phyloP scores from a whole-genome alignment of 306 rosid species.

The Heteromeles arbutifolia region DNA sequence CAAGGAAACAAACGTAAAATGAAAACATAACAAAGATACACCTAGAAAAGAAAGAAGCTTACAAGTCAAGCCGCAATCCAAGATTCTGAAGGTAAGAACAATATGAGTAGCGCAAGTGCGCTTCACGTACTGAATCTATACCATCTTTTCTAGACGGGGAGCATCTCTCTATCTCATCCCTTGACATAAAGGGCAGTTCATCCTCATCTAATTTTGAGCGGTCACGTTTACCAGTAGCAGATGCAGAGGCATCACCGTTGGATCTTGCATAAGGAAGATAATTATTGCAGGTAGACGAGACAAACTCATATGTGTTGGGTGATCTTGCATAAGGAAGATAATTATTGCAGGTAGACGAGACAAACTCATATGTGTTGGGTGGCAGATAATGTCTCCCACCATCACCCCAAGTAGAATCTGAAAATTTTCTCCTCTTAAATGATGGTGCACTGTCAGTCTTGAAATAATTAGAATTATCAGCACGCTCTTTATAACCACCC shows the following conservation, averaged over 20 bases:
- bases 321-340: slow-evolving; percentile 40
- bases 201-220: slow-evolving; percentile 65
- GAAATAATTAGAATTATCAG: slow-evolving; percentile 25
- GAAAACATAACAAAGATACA: not conserved
- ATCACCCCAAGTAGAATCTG: slow-evolving; percentile 59
- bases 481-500: slow-evolving; percentile 29
- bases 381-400: slow-evolving; percentile 51
- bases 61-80: slow-evolving; percentile 87
- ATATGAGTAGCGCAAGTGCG: slow-evolving; percentile 84
- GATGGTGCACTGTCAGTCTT: slow-evolving; percentile 44
- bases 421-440: slow-evolving; percentile 65
- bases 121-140: slow-evolving; percentile 72
- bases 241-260: slow-evolving; percentile 39
- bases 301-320: slow-evolving; percentile 21
- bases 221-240: slow-evolving; percentile 50
- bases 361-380: slow-evolving; percentile 21
- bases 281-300: slow-evolving; percentile 28
- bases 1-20: not conserved
- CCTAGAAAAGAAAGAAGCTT: slow-evolving; percentile 26
- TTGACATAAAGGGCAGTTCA: slow-evolving; percentile 65
- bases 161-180: slow-evolving; percentile 87
- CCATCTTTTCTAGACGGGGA: slow-evolving; percentile 98
- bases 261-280: slow-evolving; percentile 40
- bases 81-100: slow-evolving; percentile 91
- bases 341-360: slow-evolving; percentile 28